phyloP scores from a whole-genome alignment of 495 filamentous ascomycete genomes.

The Chaetomium tenue region DNA sequence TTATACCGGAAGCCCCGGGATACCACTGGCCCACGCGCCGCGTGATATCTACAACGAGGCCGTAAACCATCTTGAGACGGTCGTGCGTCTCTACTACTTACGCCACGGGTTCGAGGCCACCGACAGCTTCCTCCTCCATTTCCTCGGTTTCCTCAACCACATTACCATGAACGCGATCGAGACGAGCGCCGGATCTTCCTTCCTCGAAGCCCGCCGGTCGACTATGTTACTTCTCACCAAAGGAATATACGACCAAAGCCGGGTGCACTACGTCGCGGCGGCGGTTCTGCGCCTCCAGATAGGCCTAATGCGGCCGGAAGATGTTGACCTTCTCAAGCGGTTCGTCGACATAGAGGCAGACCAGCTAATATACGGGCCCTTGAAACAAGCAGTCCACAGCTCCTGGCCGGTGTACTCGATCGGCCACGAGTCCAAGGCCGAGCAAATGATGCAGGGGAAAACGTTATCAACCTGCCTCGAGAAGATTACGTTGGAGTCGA shows the following conservation, averaged over 20 bases:
- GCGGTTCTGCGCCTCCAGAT: conserved; percentile 28
- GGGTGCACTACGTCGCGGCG: conserved; percentile 32
- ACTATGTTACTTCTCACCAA: conserved; percentile 40
- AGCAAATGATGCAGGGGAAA: conserved; percentile 13
- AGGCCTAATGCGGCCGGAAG: conserved; percentile 27
- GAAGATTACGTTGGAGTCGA: conserved; percentile 21
- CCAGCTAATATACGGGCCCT: conserved; percentile 23
- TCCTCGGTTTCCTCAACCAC: conserved; percentile 35
- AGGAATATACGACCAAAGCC: conserved; percentile 39
- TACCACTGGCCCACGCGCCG: conserved; percentile 14
- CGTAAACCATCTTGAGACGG: conserved; percentile 35
- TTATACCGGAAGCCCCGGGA: conserved; percentile 25
- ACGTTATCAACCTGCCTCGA: conserved; percentile 25
- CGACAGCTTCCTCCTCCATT: conserved; percentile 38
- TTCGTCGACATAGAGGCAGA: conserved; percentile 28
- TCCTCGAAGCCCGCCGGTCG: conserved; percentile 33
- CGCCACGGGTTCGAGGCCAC: conserved; percentile 41
- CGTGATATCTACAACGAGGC: conserved; percentile 32
- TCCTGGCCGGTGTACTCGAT: conserved; percentile 31
- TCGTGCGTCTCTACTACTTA: conserved; percentile 43
- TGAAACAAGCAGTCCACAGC: conserved; percentile 29
- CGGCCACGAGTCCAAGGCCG: conserved; percentile 21
- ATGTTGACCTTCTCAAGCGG: conserved; percentile 27
- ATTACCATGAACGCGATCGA: conserved; percentile 33
- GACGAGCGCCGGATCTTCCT: conserved; percentile 12